Percentiles rank a stretch among this genome's conserved stretches.
Conservation (phyloP, 139 green algal genomes). For the Raphidocelis subcapitata region DNA sequence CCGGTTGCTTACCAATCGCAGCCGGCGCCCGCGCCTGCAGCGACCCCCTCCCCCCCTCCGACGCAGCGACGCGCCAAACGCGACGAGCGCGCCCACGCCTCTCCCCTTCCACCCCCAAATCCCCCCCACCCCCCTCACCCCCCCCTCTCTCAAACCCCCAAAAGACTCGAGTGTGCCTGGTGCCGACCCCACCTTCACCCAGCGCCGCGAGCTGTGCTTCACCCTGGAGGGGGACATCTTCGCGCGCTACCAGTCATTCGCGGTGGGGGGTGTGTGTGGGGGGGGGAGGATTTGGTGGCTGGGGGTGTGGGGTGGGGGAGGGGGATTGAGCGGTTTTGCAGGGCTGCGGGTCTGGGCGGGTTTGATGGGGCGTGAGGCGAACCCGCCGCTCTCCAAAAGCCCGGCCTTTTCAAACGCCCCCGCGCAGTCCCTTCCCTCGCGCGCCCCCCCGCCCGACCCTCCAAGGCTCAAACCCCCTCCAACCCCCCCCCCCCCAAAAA, state of each 20-base stretch:
- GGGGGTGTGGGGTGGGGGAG: too few species aligned
- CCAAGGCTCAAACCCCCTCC: too few species aligned
- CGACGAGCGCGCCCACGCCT: background rate
- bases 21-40: background rate
- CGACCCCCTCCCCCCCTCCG: background rate
- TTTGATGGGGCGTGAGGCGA: too few species aligned
- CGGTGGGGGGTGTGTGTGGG: constrained; percentile 47
- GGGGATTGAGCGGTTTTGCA: too few species aligned
- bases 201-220: constrained; percentile 96
- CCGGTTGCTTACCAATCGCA: background rate
- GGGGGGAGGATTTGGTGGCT: too few species aligned
- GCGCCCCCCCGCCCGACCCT: too few species aligned
- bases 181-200: constrained; percentile 73
- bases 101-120: background rate
- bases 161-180: constrained; percentile 63
- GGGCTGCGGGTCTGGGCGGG: too few species aligned
- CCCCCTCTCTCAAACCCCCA: too few species aligned
- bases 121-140: background rate
- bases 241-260: constrained; percentile 97
- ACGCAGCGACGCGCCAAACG: background rate
- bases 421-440: too few species aligned
- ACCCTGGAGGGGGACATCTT: constrained; percentile 97
- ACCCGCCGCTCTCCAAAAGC: background rate
- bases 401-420: too few species aligned
- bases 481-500: too few species aligned